A percentile compares a stretch with the other conserved stretches of the same genome.
These are phyloP conservation scores for Backusella sp. DNA, from an alignment of 192 early-diverging fungal genomes.

Conservation along the genomic window DNA sequence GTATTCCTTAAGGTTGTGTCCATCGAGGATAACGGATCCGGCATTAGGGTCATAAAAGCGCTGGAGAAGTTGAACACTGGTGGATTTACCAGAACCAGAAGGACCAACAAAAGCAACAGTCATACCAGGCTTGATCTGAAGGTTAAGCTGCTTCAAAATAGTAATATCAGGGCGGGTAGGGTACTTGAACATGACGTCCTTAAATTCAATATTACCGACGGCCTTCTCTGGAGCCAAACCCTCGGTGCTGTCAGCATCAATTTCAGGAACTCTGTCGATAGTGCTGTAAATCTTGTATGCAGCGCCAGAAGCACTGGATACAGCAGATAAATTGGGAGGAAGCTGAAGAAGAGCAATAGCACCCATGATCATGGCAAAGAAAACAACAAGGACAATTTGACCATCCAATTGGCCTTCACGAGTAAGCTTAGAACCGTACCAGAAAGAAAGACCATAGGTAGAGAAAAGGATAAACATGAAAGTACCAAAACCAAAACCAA, in stretches of 20 bases:
- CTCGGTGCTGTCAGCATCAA: conserved; percentile 54
- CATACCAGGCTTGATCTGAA: conserved; percentile 70
- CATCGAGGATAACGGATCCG: conserved; percentile 69
- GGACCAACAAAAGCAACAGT: conserved; percentile 85
- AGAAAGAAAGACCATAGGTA: conserved; percentile 76
- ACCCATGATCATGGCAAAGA: conserved; percentile 86
- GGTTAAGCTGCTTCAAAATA: conserved; percentile 69
- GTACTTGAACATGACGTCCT: conserved; percentile 77
- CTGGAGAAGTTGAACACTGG: conserved; percentile 76
- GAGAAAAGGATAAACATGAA: conserved; percentile 72
- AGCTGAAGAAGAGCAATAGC: conserved; percentile 74
- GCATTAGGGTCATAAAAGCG: conserved; percentile 72
- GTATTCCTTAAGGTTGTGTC: conserved; percentile 66
- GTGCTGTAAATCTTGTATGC: conserved; percentile 73
- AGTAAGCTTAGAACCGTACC: conserved; percentile 70
- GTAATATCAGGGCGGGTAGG: conserved; percentile 79
- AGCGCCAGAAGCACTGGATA: conserved; percentile 74
- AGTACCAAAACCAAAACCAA: conserved; percentile 64
- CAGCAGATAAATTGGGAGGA: conserved; percentile 64
- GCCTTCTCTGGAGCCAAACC: conserved; percentile 47
- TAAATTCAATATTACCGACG: conserved; percentile 72
- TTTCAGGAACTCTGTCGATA: conserved; percentile 77
- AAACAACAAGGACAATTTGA: conserved; percentile 70
- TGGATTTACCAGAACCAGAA: conserved; percentile 85
- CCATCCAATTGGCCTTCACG: conserved; percentile 39